phyloP scores from a whole-genome alignment of 2,329 filamentous ascomycete species.

The Xylaria sp. region DNA sequence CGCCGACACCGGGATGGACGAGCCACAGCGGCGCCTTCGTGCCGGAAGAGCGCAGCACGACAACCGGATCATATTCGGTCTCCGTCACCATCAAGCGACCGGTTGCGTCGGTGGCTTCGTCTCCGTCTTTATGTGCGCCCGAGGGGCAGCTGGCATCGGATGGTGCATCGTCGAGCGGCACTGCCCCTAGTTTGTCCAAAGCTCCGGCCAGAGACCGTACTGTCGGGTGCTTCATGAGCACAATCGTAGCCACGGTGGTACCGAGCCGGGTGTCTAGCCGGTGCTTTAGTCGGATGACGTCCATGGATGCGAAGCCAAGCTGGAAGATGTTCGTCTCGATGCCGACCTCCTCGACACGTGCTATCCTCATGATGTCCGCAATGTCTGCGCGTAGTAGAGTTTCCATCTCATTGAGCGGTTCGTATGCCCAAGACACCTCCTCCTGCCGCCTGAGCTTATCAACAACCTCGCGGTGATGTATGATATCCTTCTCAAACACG shows the following conservation, averaged over 20 bases:
- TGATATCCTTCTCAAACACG: constrained; percentile 13
- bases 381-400: background rate
- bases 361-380: background rate
- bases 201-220: background rate
- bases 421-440: background rate
- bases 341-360: background rate
- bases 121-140: too few species aligned
- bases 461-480: background rate
- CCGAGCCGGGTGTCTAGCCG: background rate
- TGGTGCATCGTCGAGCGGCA: background rate
- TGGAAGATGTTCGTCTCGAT: background rate
- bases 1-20: constrained; percentile 47
- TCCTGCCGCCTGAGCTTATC: background rate
- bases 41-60: constrained; percentile 37
- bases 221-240: background rate
- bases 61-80: constrained; percentile 8
- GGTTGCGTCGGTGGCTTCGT: too few species aligned
- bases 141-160: too few species aligned
- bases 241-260: background rate
- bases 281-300: constrained; percentile 1
- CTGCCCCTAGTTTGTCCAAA: constrained; percentile 1
- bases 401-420: background rate
- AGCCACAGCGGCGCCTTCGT: constrained; percentile 44
- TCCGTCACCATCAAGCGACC: background rate
- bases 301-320: background rate